Percentiles rank a stretch among this genome's conserved stretches.
phyloP scores from a whole-genome alignment of 805 yeast genomes.

The Cyberlindnera bimundalis region DNA sequence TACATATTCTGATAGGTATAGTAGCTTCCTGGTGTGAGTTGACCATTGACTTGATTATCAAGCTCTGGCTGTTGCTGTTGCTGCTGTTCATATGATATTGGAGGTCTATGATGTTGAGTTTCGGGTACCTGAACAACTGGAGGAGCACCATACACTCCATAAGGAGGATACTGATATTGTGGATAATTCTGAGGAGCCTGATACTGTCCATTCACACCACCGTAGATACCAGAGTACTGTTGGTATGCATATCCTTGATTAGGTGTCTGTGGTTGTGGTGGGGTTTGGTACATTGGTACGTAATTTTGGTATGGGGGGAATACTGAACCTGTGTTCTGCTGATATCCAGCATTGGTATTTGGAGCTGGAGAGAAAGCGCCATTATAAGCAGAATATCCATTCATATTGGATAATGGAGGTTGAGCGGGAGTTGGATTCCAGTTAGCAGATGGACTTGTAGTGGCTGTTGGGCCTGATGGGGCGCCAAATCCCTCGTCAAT shows the following conservation, averaged over 20 bases:
- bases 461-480: neutral
- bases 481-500: neutral
- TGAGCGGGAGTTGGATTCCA: neutral
- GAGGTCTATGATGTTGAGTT: conserved; percentile 9
- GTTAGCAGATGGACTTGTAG: neutral
- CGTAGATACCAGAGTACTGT: conserved; percentile 7
- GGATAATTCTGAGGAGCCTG: conserved; percentile 3
- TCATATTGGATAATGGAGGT: neutral
- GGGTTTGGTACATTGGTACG: conserved; percentile 7
- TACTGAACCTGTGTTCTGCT: conserved; percentile 1
- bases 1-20: neutral
- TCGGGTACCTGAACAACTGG: conserved; percentile 13
- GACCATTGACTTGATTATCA: neutral
- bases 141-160: conserved; percentile 4
- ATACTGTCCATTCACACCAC: neutral
- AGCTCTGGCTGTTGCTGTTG: neutral
- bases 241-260: neutral
- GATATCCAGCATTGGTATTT: neutral
- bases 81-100: no score
- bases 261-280: conserved; percentile 4
- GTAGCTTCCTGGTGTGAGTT: neutral
- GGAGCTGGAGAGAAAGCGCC: conserved; percentile 4
- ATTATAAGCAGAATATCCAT: neutral
- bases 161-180: conserved; percentile 4
- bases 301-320: conserved; percentile 11